Percentiles rank a stretch among this genome's conserved stretches.
These are phyloP conservation scores for Ustilago sp. DNA, from an alignment of 1,284 basidiomycete genomes.

Conservation along the genomic window DNA sequence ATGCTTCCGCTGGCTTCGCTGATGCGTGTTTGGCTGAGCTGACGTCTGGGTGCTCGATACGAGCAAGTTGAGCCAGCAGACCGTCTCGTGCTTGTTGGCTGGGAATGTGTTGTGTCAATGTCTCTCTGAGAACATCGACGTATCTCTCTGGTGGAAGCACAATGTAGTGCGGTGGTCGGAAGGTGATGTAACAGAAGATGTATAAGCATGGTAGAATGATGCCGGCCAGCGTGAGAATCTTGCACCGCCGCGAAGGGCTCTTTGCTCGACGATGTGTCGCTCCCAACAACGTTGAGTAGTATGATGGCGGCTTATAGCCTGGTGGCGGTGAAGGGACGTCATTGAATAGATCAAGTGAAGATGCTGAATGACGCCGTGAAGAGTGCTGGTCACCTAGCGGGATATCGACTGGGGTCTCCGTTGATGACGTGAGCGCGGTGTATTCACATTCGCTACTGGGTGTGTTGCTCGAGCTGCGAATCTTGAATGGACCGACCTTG, in stretches of 20 bases:
- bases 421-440: conserved; percentile 35
- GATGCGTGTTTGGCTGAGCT: conserved; percentile 2
- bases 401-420: conserved; percentile 27
- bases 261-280: conserved; percentile 30
- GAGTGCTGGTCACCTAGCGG: conserved; percentile 16
- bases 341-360: conserved; percentile 18
- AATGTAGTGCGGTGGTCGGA: conserved; percentile 49
- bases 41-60: conserved; percentile 25
- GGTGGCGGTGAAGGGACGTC: conserved; percentile 32
- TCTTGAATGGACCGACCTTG: conserved; percentile 36
- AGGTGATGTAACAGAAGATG: conserved; percentile 39
- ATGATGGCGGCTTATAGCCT: conserved; percentile 40
- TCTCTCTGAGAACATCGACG: conserved; percentile 31
- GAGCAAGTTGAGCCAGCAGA: conserved; percentile 30
- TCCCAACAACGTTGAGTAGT: conserved; percentile 33
- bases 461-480: conserved; percentile 34
- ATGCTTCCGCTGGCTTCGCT: neutral
- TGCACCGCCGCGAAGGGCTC: conserved; percentile 36
- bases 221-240: conserved; percentile 22
- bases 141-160: conserved; percentile 44
- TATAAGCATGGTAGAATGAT: conserved; percentile 32
- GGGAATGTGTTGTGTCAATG: conserved; percentile 42
- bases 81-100: conserved; percentile 24
- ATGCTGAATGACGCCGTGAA: conserved; percentile 13
- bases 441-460: conserved; percentile 40